Conservation (phyloP, 2,329 filamentous ascomycete species). For the Pseudocercospora musae region DNA sequence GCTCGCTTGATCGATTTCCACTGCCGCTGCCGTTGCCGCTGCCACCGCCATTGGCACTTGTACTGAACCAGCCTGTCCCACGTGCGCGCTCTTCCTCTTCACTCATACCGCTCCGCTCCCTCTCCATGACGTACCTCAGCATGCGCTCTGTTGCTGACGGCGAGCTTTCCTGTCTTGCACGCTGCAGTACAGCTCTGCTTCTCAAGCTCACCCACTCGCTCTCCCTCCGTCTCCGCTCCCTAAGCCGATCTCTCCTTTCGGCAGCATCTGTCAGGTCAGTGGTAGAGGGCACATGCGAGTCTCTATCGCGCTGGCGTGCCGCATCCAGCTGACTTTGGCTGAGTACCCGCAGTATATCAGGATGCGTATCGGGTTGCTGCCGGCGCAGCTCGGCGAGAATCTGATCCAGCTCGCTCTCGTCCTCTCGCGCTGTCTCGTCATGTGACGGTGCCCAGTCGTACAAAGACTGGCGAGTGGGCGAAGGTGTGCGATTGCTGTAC, state of each 20-base stretch:
- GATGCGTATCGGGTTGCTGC: slow-evolving; percentile 38
- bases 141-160: slow-evolving; percentile 37
- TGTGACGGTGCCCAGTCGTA: slow-evolving; percentile 59
- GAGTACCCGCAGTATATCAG: slow-evolving; percentile 39
- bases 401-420: slow-evolving; percentile 40
- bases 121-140: slow-evolving; percentile 41
- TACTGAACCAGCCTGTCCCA: slow-evolving; percentile 34
- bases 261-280: slow-evolving; percentile 25
- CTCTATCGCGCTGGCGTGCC: slow-evolving; percentile 30
- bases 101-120: slow-evolving; percentile 36
- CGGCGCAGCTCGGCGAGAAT: slow-evolving; percentile 42
- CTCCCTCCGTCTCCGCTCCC: slow-evolving; percentile 30
- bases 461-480: slow-evolving; percentile 51
- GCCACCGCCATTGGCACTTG: slow-evolving; percentile 5
- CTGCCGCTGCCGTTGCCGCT: slow-evolving; percentile 4
- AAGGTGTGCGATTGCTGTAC: slow-evolving; percentile 53
- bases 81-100: slow-evolving; percentile 35
- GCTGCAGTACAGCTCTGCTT: slow-evolving; percentile 33
- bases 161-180: slow-evolving; percentile 32
- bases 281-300: slow-evolving; percentile 26
- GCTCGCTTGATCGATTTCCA: slow-evolving; percentile 14
- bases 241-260: slow-evolving; percentile 27
- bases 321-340: slow-evolving; percentile 38
- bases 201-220: slow-evolving; percentile 33
- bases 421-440: slow-evolving; percentile 35